Evolutionary conservation across 331 rosid species (phyloP), one percentile per base, ranked within the genome.

Genomic region (Acacia concinna): DNA sequence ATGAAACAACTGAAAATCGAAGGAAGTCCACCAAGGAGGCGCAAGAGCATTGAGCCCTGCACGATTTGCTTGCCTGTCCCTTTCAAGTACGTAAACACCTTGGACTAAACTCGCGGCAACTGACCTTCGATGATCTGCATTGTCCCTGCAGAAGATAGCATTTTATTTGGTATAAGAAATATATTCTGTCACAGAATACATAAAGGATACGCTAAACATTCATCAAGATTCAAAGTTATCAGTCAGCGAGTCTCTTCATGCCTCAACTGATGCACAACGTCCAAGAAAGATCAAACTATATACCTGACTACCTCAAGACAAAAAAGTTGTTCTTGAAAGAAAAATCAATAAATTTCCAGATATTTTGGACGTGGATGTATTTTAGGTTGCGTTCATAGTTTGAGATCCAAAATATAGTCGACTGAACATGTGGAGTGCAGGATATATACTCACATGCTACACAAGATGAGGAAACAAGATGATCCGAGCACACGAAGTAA

Each of bases 101-200:
- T 93, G 90, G 71, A 96, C 97, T 87, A 96, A 90, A 90, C 96
- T 82, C 41, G 99, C 98, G 37, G 98, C 98, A 62, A 93, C 90
- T 13, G 99, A 87, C 78, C 85, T 89, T 78, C 88, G 81, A 79
- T 96, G 94, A 79, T 89, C 27, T 13, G 81, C 72, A 77, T 90
- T 86, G 47, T 86, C 88, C 99, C 99, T 96, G 85, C 51, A 79
- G 41, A 71, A 46, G 32, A 80, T 52, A 5, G 54, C 72, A 62
- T 41, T 32, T 52, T 57, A 14, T 46, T 68, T 40, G 43, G 43
- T 66, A 14, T 75, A 20, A 75, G 44, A 6, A 78, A 62, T 63
- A 62, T 62, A 78, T 37, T 47, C 40, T 30, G 20, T 31, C 41
- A 77, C 65, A 31, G 65, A 56, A 54, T 23, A 47, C 44, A 43